Percentiles rank a stretch among this genome's conserved stretches.
Evolutionary conservation across 352 stramenopile genomes (phyloP).

Genomic region (Pythium myriotylum): DNA sequence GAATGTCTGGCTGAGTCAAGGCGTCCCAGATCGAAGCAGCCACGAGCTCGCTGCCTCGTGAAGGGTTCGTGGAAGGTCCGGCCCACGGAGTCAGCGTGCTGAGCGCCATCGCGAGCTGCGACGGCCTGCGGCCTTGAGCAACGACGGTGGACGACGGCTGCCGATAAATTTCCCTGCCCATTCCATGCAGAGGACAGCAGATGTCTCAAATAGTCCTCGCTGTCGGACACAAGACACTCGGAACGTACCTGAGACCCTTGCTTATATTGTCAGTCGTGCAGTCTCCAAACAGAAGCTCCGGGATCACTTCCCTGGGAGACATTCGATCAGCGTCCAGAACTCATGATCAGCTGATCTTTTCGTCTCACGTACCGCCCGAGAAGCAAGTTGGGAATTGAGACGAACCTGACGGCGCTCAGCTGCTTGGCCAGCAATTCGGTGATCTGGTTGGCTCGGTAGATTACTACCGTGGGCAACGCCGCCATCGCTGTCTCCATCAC

Average conservation of each 20-base stretch:
- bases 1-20: not conserved
- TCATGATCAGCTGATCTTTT: not conserved
- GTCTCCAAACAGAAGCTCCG: conserved; percentile 67
- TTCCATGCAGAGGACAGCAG: no score
- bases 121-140: not conserved
- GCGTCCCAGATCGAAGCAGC: conserved; percentile 34
- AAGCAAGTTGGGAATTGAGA: conserved; percentile 78
- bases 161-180: no score
- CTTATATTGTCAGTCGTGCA: conserved; percentile 51
- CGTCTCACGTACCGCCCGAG: conserved; percentile 41
- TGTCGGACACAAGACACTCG: not conserved
- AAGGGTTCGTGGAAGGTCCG: conserved; percentile 7
- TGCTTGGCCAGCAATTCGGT: conserved; percentile 57
- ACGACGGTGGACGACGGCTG: not conserved
- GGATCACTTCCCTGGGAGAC: conserved; percentile 41
- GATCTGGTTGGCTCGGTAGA: conserved; percentile 70
- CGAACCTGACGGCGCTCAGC: conserved; percentile 63
- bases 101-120: conserved; percentile 19
- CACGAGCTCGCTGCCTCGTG: conserved; percentile 51
- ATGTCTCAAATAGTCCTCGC: no score
- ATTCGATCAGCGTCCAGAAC: not conserved
- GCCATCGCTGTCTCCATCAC: conserved; percentile 66
- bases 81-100: conserved; percentile 10
- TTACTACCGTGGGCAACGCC: conserved; percentile 58
- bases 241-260: conserved; percentile 23